These are phyloP conservation scores for Solanum hybrid DNA, from an alignment of 305 asterid species.

Conservation along the genomic window DNA sequence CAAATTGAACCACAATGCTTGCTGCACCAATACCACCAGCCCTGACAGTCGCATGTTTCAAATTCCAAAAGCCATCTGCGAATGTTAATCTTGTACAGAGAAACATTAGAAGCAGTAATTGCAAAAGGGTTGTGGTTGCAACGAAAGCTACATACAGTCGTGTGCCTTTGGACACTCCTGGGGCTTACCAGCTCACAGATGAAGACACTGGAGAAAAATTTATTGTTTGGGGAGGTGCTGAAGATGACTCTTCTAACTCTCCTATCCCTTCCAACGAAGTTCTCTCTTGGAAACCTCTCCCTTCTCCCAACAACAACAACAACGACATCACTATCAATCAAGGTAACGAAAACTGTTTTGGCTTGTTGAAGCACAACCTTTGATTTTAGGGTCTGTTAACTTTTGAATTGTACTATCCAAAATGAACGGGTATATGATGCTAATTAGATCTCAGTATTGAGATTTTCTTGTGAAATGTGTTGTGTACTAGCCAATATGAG, in stretches of 20 bases:
- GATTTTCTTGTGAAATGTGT: background rate
- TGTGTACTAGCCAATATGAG: background rate
- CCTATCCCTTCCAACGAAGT: constrained; percentile 21
- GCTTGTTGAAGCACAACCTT: background rate
- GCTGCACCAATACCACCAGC: background rate
- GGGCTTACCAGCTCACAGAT: constrained; percentile 37
- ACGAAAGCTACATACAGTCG: constrained; percentile 18
- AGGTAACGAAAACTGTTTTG: constrained; percentile 5
- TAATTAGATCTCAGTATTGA: background rate
- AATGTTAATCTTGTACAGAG: background rate
- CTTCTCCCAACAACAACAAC: constrained; percentile 1
- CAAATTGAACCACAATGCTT: background rate
- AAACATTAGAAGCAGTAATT: background rate
- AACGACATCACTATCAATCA: background rate
- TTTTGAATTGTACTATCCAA: background rate
- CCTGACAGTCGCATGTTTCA: background rate
- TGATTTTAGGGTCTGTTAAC: background rate
- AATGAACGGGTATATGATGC: background rate
- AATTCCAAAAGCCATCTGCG: background rate
- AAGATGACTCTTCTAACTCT: constrained; percentile 16
- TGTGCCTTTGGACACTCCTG: constrained; percentile 29
- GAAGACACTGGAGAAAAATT: constrained; percentile 30
- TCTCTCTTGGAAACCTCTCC: constrained; percentile 23
- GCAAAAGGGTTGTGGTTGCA: constrained; percentile 4
- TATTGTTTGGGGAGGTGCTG: constrained; percentile 34